phyloP scores from a whole-genome alignment of 2,329 filamentous ascomycete genomes.

The Fusarium torulosum region DNA sequence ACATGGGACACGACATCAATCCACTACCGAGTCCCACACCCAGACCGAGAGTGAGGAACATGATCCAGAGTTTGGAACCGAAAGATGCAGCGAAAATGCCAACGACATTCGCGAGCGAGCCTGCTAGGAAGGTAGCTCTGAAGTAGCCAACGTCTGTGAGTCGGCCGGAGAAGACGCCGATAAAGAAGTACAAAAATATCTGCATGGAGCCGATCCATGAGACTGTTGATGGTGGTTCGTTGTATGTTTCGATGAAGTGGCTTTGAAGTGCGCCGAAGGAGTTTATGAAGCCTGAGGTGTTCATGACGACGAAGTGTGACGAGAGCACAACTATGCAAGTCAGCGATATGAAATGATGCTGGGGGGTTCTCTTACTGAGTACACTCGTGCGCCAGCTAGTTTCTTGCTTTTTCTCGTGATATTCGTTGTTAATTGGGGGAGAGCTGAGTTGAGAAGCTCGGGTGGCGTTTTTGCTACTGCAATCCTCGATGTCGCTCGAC shows the following conservation, averaged over 20 bases:
- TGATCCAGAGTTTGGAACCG: neutral
- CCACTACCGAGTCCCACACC: neutral
- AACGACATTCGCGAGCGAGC: neutral
- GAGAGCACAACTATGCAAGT: neutral
- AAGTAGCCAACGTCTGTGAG: neutral
- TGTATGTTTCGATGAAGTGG: neutral
- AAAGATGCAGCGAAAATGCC: slow-evolving; percentile 1
- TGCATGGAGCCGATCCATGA: slow-evolving; percentile 6
- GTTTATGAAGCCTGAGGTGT: slow-evolving; percentile 5
- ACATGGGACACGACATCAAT: neutral
- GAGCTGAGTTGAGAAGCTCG: neutral
- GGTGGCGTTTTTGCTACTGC: neutral
- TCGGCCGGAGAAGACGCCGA: neutral
- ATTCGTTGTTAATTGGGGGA: rapidly evolving
- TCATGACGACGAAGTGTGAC: neutral
- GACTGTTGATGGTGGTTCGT: neutral
- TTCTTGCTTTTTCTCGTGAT: rapidly evolving
- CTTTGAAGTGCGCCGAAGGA: slow-evolving; percentile 7
- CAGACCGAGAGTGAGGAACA: neutral
- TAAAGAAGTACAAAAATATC: neutral
- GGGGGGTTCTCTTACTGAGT: neutral
- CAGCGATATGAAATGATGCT: rapidly evolving
- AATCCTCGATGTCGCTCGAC: no score
- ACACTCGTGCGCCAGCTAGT: neutral
- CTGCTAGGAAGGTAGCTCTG: neutral